Base-by-base conservation (phyloP, 805 yeast genomes). In the Kodamaea kaohsiungensis region DNA sequence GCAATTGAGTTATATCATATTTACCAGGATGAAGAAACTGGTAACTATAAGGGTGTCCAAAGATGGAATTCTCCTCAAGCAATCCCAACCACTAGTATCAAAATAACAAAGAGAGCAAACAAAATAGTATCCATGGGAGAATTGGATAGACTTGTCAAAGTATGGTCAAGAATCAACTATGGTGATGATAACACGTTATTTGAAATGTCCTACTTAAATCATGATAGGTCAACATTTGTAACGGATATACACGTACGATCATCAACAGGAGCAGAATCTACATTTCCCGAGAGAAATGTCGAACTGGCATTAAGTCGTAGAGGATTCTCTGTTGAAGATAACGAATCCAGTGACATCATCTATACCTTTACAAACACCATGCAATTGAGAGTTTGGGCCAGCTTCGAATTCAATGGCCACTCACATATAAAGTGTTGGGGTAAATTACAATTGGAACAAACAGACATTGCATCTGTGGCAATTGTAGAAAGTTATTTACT, bases 121-220 rank as follows among this genome's bases (percentile, higher is more conserved):
- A 75, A 85, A 45, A 82, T 91, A 17, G 61, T 71, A 18, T 88
- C 91, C 7, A 79, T 87, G 48, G 85, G 88, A 0, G 73, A 72
- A 42, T 82, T 79, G 65, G 96, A 90, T 65, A 75, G 76, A 37
- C 72, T 88, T 12, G 84, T 89, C 27, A 90, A 89, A 64, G 75
- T 90, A 1, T 92, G 97, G 96, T 78, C 85, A 52, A 73, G 97
- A 49, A 76, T 84, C 7, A 80, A 87, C 7, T 89, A 85, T 62
- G 91, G 88, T 35, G 78, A 80, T 25, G 68, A 66, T 47, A 66
- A 69, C 37, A 79, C 83, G 40, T 78, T 86, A 6, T 91, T 90
- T 65, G 95, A 88, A 61, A 71, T 90, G 57, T 72, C 83, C 0
- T 86, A 88, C 61, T 69, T 91, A 18, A 78, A 82, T n/a, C 96